These are phyloP conservation scores for Zygosaccharomyces sapae DNA, from an alignment of 1,139 yeast species.

Conservation along the genomic window DNA sequence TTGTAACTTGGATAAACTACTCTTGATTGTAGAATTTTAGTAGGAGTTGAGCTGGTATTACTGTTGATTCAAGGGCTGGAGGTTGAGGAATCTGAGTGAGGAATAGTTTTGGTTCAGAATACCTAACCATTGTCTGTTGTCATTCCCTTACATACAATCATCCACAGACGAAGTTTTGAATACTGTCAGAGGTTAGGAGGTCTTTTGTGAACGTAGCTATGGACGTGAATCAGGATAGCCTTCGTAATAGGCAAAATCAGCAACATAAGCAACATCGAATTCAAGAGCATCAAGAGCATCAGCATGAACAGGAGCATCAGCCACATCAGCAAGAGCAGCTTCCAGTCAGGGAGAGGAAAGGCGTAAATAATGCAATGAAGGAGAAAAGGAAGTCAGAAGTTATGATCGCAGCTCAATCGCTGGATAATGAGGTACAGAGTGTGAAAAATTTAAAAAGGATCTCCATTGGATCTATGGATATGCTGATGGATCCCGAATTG, in stretches of 20 bases:
- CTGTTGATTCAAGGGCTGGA: conserved; percentile 5
- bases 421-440: conserved; percentile 34
- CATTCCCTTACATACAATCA: conserved; percentile 4
- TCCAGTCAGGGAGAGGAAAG: conserved; percentile 9
- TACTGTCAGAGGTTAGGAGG: background rate
- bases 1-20: conserved; percentile 5
- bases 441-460: conserved; percentile 35
- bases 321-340: background rate
- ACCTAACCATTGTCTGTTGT: conserved; percentile 7
- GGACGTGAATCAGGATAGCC: background rate
- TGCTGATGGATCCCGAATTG: conserved; percentile 35
- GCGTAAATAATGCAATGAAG: conserved; percentile 9
- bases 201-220: background rate
- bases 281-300: background rate
- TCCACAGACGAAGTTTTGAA: conserved; percentile 6
- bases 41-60: conserved; percentile 3
- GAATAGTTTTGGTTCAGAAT: background rate
- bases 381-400: conserved; percentile 36
- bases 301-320: background rate
- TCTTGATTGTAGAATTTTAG: background rate
- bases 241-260: background rate
- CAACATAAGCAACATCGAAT: background rate
- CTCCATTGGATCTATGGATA: conserved; percentile 37
- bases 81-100: conserved; percentile 5
- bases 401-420: conserved; percentile 35